Conservation (phyloP, 2,329 filamentous ascomycete species). For the Fusarium subtropicale region DNA sequence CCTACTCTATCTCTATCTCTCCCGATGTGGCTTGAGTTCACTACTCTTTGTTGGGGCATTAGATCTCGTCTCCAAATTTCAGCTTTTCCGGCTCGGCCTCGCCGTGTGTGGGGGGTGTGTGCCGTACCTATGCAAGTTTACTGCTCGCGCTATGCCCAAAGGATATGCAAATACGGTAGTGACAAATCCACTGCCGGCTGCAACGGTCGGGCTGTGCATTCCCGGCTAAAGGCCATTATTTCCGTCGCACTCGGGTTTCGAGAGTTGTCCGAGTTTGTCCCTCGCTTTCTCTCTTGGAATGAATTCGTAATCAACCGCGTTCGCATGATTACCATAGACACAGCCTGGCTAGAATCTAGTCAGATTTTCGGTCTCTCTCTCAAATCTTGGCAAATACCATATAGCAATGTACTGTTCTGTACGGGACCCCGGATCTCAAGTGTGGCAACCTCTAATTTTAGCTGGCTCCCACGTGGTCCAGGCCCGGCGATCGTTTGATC, state of each 20-base stretch:
- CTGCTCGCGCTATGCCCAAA: background rate
- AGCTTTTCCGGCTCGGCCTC: constrained; percentile 44
- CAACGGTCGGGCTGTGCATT: constrained; percentile 1
- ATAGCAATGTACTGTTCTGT: background rate
- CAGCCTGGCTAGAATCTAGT: background rate
- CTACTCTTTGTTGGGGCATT: background rate
- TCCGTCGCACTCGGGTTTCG: constrained; percentile 17
- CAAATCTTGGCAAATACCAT: background rate
- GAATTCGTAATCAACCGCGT: constrained; percentile 11
- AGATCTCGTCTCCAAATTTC: constrained; percentile 15
- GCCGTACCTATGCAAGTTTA: background rate
- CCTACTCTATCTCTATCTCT: background rate
- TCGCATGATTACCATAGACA: background rate
- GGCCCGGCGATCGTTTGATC: constrained; percentile 33
- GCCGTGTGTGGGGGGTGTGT: constrained; percentile 31
- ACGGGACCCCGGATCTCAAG: constrained; percentile 14
- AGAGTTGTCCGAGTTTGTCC: background rate
- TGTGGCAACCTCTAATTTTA: constrained; percentile 37
- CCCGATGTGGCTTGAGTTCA: background rate
- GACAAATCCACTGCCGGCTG: constrained; percentile 16
- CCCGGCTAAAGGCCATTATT: constrained; percentile 8
- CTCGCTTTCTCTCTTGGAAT: background rate
- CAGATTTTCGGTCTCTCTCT: no score
- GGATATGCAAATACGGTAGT: background rate
- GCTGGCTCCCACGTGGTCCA: constrained; percentile 35